Conservation (phyloP, 106 monocot species). For the Dendrobium huoshanense region DNA sequence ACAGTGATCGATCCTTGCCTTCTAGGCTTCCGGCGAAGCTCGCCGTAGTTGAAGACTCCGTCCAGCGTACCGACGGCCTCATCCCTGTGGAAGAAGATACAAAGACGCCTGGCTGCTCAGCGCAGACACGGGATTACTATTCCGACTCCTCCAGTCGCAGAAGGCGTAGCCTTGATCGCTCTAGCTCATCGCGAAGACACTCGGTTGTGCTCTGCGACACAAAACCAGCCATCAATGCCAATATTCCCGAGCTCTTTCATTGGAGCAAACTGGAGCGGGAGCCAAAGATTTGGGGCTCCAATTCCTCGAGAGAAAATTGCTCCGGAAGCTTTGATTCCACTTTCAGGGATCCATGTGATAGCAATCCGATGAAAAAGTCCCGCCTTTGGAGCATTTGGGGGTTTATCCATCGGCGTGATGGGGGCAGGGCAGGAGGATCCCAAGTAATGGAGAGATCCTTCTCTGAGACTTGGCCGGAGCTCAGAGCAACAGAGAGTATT, state of each 20-base stretch:
- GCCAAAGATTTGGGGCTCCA: background rate
- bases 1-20: conserved; percentile 17
- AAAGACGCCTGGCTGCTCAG: conserved; percentile 43
- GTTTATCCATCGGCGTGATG: conserved; percentile 44
- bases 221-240: background rate
- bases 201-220: conserved; percentile 7
- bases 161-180: conserved; percentile 64
- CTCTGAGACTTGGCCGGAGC: conserved; percentile 50
- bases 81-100: conserved; percentile 88
- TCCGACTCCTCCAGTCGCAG: conserved; percentile 17
- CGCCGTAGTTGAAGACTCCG: conserved; percentile 57
- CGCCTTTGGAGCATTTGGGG: conserved; percentile 73
- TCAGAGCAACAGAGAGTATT: conserved; percentile 19
- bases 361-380: conserved; percentile 39
- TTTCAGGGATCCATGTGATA: conserved; percentile 16
- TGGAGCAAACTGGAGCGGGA: background rate
- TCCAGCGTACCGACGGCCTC: conserved; percentile 70
- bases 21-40: conserved; percentile 67
- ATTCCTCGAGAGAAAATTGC: background rate
- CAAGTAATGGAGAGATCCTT: conserved; percentile 36
- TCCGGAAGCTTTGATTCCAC: conserved; percentile 60
- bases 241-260: background rate
- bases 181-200: conserved; percentile 40
- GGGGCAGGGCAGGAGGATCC: conserved; percentile 9
- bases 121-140: conserved; percentile 82